Base-by-base conservation (phyloP, 1,284 basidiomycete species). In the Peniophora sp. region DNA sequence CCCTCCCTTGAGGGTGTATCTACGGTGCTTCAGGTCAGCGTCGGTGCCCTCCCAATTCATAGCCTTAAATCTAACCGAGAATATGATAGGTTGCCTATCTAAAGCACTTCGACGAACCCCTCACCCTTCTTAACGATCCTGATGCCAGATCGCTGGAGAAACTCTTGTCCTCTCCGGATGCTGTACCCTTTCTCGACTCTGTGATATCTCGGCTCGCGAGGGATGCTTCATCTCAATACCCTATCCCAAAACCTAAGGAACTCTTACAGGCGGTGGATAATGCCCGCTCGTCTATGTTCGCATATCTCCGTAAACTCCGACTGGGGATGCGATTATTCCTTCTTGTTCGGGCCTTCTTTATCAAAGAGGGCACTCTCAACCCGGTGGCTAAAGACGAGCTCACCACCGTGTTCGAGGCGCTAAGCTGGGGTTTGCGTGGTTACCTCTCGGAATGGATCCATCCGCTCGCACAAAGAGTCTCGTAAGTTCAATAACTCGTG, bases 71-170 rank as follows among this genome's bases (percentile, higher is more conserved):
- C n/a, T n/a, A n/a, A n/a, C n/a, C n/a, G n/a, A 45, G 23, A 43
- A 47, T 16, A 19, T 25, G 17, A 6, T 53, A 88, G 83, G 65
- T 89, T 3, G 69, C 72, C 0, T 69, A 84, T 57, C 64, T 89
- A 61, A 83, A 83, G 53, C 86, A 89, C 60, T 87, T 85, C 55
- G 69, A 75, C 20, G 77, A 84, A 24, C 78, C 81, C 0, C 63
- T 86, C 8, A 72, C 76, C 2, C 49, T 73, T 12, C 68, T 87
- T 27, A 58, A 67, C 14, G 61, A 63, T 27, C 56, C 74, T 5
- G 12, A 32, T n/a, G 11, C 44, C 64, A 46, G 66, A 56, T 36
- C 55, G 51, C 52, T 65, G 46, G 36, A 53, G 49, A 48, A 53
- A 63, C 46, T 51, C 44, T 54, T 68, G 45, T 45, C 55, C 12